Conservation (phyloP, 129 eudicot species). For the sunflower (Helianthus annuus) region DNA sequence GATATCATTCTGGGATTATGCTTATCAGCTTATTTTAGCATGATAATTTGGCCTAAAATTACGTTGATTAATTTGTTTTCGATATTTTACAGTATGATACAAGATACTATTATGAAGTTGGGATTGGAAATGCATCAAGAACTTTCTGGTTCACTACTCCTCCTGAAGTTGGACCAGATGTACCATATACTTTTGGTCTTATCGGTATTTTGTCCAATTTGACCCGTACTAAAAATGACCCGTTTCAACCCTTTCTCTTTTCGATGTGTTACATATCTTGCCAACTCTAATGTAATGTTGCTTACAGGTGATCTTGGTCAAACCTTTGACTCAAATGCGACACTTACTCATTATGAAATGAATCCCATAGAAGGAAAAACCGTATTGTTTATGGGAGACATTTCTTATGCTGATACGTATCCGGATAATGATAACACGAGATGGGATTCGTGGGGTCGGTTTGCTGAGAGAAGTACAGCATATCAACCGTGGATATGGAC, state of each 20-base stretch:
- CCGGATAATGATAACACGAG: conserved; percentile 55
- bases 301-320: conserved; percentile 70
- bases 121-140: conserved; percentile 54
- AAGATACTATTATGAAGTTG: conserved; percentile 77
- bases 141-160: conserved; percentile 85
- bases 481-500: conserved; percentile 80
- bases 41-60: not conserved
- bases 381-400: conserved; percentile 57
- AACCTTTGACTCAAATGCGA: conserved; percentile 53
- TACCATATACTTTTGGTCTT: conserved; percentile 82
- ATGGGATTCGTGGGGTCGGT: conserved; percentile 70
- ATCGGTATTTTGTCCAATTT: conserved; percentile 60
- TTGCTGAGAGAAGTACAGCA: conserved; percentile 57
- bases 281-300: conserved; percentile 9
- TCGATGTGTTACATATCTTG: not conserved
- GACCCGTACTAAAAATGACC: not conserved
- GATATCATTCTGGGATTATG: not conserved
- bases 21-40: not conserved
- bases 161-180: conserved; percentile 89
- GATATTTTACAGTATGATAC: conserved; percentile 55
- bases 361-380: conserved; percentile 59
- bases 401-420: conserved; percentile 59
- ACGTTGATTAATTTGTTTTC: not conserved
- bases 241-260: not conserved
- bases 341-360: conserved; percentile 55